Percentiles rank a stretch among this genome's conserved stretches.
Conservation (phyloP, 257 asterid species). For the Solanum peruvianum region DNA sequence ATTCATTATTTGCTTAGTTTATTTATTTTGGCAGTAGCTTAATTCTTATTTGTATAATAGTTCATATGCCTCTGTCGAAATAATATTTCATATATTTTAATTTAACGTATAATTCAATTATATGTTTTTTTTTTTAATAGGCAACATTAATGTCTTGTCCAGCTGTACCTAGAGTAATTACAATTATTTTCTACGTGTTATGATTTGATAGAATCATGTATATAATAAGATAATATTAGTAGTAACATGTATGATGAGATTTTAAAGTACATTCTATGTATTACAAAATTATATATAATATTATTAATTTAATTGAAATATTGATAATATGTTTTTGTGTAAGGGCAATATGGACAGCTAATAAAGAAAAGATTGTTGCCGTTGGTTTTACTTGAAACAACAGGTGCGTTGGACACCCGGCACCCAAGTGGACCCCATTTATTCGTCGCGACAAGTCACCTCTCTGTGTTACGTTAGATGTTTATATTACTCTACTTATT, state of each 20-base stretch:
- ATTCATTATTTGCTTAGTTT: no score
- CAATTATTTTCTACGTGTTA: no score
- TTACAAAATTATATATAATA: neutral
- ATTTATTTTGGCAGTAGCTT: no score
- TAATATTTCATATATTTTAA: no score
- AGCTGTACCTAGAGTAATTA: neutral
- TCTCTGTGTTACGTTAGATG: neutral
- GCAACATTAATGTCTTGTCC: neutral
- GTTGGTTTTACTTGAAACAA: neutral
- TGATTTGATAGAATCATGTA: neutral
- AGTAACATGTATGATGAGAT: neutral
- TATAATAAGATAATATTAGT: neutral
- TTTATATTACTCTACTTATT: neutral
- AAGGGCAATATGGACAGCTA: neutral
- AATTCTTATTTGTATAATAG: no score
- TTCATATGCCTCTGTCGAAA: no score
- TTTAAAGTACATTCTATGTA: neutral
- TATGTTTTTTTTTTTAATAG: no score
- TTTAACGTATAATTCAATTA: no score
- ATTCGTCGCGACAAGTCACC: neutral
- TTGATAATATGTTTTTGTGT: no score
- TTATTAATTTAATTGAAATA: neutral
- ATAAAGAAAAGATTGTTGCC: neutral
- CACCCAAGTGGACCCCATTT: neutral
- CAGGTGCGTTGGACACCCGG: neutral